Conservation (phyloP, 495 filamentous ascomycete species). For the Penicillium psychrofluorescens region DNA sequence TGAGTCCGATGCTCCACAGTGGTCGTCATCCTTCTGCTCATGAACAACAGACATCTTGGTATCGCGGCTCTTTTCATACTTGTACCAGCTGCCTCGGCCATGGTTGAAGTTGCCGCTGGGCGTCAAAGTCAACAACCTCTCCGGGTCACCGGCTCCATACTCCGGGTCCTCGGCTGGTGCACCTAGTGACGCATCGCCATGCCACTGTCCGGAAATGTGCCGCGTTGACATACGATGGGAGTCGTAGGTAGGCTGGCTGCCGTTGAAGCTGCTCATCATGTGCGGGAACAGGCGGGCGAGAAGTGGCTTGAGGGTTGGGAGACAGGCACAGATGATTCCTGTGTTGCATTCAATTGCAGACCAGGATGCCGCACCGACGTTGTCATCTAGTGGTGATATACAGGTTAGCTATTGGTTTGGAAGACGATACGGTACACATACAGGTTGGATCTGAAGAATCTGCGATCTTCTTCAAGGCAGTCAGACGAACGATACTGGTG, state of each 20-base stretch:
- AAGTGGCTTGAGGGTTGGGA: constrained; percentile 80
- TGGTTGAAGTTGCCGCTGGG: constrained; percentile 8
- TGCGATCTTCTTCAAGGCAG: constrained; percentile 28
- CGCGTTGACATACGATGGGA: constrained; percentile 9
- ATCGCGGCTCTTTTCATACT: constrained; percentile 4
- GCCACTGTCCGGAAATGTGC: constrained; percentile 22
- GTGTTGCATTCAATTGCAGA: constrained; percentile 85
- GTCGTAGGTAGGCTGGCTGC: constrained; percentile 9
- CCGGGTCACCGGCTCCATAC: constrained; percentile 20
- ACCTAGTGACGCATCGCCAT: constrained; percentile 24
- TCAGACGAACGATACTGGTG: constrained; percentile 34
- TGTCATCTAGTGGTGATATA: constrained; percentile 32
- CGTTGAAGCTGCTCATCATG: constrained; percentile 22
- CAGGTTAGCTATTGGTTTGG: not conserved
- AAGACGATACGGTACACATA: constrained; percentile 8
- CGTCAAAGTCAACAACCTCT: constrained; percentile 17
- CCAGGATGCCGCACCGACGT: constrained; percentile 59
- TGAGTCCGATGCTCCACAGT: not conserved
- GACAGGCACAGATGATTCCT: constrained; percentile 82
- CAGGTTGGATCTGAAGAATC: constrained; percentile 37
- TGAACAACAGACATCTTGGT: constrained; percentile 1
- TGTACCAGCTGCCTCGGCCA: not conserved
- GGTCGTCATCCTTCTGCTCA: not conserved
- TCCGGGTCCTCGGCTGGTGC: constrained; percentile 27
- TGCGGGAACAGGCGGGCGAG: constrained; percentile 37